These are phyloP conservation scores for Basidiobolus meristosporus DNA, from an alignment of 371 early-diverging fungal genomes.

Conservation along the genomic window DNA sequence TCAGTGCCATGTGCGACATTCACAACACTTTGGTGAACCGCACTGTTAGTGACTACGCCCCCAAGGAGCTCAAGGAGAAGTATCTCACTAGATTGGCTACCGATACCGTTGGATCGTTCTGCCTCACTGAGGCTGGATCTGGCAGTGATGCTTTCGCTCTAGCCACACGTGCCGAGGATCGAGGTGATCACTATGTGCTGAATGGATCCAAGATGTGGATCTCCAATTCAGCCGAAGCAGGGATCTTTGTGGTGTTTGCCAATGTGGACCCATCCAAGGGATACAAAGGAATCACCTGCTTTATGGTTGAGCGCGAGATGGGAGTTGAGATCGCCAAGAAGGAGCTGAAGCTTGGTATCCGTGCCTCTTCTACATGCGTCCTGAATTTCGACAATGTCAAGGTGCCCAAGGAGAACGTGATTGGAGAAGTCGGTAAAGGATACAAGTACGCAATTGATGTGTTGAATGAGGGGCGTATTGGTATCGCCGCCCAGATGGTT, in stretches of 20 bases:
- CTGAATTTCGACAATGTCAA: conserved; percentile 85
- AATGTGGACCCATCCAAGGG: conserved; percentile 86
- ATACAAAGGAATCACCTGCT: conserved; percentile 96
- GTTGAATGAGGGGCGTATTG: conserved; percentile 94
- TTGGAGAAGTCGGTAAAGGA: conserved; percentile 91
- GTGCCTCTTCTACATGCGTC: conserved; percentile 87
- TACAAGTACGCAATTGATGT: conserved; percentile 98
- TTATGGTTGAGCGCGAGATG: conserved; percentile 87
- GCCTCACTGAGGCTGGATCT: conserved; percentile 82
- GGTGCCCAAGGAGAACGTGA: conserved; percentile 62
- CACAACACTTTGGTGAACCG: conserved; percentile 96
- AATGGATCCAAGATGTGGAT: conserved; percentile 91
- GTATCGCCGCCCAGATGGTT: conserved; percentile 96
- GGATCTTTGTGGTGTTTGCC: conserved; percentile 93
- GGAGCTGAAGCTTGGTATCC: conserved; percentile 94
- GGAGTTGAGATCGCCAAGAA: conserved; percentile 91
- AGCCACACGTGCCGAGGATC: conserved; percentile 74
- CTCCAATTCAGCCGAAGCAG: conserved; percentile 78
- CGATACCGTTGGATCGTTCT: conserved; percentile 77
- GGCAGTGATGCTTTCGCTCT: conserved; percentile 96
- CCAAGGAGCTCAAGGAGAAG: conserved; percentile 49
- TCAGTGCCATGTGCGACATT: conserved; percentile 87
- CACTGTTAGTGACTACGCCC: conserved; percentile 74
- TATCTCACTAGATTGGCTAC: conserved; percentile 72
- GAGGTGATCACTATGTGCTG: conserved; percentile 79